phyloP scores from a whole-genome alignment of 768 basidiomycete genomes.

The Fomitopsis serialis region DNA sequence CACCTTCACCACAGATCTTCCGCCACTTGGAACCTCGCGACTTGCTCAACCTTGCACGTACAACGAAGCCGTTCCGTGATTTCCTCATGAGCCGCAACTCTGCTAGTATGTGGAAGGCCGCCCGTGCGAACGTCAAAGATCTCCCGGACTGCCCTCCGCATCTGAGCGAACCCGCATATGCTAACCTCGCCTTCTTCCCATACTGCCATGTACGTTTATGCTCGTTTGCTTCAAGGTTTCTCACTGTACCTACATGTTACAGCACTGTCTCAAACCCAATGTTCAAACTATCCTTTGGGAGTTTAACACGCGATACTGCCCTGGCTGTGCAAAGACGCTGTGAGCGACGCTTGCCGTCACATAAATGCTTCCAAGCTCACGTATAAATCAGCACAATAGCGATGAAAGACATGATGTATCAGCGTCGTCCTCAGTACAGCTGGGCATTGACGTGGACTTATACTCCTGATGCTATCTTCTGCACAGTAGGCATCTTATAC shows the following conservation, averaged over 20 bases:
- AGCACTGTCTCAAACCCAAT: conserved; percentile 11
- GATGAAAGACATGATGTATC: too few species aligned
- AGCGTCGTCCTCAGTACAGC: background rate
- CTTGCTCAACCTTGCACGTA: conserved; percentile 11
- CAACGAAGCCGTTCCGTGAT: conserved; percentile 9
- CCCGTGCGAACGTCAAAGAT: conserved; percentile 5
- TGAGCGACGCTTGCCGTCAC: background rate
- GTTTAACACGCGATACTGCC: conserved; percentile 10
- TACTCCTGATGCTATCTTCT: too few species aligned
- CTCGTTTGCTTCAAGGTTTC: background rate
- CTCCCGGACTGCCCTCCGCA: conserved; percentile 13
- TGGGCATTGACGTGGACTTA: too few species aligned
- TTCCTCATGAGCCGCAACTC: conserved; percentile 10
- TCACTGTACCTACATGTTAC: background rate
- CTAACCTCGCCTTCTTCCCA: conserved; percentile 12
- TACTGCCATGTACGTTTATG: conserved; percentile 11
- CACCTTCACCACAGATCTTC: conserved; percentile 7
- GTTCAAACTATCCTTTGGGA: conserved; percentile 8
- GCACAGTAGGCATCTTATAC: too few species aligned
- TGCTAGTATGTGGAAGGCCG: conserved; percentile 7
- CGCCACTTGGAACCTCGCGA: conserved; percentile 10
- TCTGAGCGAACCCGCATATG: conserved; percentile 13
- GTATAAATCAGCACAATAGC: background rate
- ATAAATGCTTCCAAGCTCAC: too few species aligned
- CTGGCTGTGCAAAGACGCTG: conserved; percentile 5